phyloP scores from a whole-genome alignment of 2,329 filamentous ascomycete species.

The Leptographium lundbergii region DNA sequence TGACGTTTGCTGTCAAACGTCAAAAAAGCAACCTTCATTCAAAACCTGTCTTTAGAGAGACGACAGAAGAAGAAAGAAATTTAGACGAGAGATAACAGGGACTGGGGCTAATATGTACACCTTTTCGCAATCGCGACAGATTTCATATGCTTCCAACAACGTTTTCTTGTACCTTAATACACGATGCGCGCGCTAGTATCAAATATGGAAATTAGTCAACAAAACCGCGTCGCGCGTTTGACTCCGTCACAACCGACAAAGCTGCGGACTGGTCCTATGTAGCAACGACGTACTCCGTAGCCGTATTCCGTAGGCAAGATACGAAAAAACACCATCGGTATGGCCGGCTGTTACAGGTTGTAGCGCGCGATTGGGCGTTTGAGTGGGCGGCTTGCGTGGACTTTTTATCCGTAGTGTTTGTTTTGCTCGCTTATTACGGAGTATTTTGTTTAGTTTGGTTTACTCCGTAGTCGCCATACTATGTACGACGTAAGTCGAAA shows the following conservation, averaged over 20 bases:
- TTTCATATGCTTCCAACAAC: not conserved
- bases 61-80: not conserved
- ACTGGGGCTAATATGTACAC: not conserved
- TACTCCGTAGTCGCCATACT: no score
- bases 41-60: not conserved
- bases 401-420: not conserved
- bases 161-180: no score
- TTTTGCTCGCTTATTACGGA: not conserved
- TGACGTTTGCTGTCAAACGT: not conserved
- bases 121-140: not conserved
- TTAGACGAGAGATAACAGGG: not conserved
- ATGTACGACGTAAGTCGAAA: no score
- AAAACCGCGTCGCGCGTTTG: constrained; percentile 2
- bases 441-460: no score
- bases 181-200: constrained; percentile 1
- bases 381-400: not conserved
- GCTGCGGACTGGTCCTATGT: not conserved
- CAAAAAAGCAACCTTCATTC: not conserved
- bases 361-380: not conserved
- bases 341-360: not conserved
- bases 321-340: not conserved
- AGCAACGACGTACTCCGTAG: not conserved
- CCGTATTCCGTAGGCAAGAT: not conserved
- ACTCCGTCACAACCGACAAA: not conserved
- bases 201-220: constrained; percentile 6